Evolutionary conservation across 2,329 filamentous ascomycete genomes (phyloP), one percentile per base, ranked within the genome.

Genomic region (Dothistroma pini): DNA sequence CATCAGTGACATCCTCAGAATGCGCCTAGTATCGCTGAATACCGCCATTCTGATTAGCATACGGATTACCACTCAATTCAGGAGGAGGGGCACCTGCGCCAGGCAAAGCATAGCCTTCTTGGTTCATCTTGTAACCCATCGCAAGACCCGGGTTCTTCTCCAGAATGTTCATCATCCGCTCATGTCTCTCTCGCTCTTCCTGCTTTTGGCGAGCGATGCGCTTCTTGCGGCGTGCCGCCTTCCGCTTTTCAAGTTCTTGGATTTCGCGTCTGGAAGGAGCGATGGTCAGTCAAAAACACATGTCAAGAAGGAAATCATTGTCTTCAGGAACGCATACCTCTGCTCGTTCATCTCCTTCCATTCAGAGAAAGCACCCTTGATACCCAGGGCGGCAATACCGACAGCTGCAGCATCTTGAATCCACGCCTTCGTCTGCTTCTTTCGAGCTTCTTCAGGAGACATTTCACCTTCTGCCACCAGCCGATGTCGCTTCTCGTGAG

Each of bases 311-410:
- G 48, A 55, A 54, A 29, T 1, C 5, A 32, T 34, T 16, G 56
- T 51, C 21, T 25, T 55, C 21, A 52, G 53, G 48, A 31, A 57
- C 44, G 82, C 80, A 66, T 83, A 81, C 62, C 83, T 80, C 72
- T 86, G 81, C 73, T 87, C 82, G 61, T 84, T 83, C 75, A 86
- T 85, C 71, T 88, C 84, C 74, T 88, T 86, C 84, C 87, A 89
- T 72, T 88, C 86, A 5, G 79, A 80, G 69, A 85, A 81, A 14
- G 86, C 86, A 55, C 83, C 82, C 73, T 88, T 88, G 77, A 89
- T 85, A 73, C 87, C 86, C 58, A 89, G 77, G 25, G 85, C 86
- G 32, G 86, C 86, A 66, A 89, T 84, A 63, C 86, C 86, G 34
- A 89, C 79, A 65, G 84, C 85, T n/a, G 86, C 84, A 32, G 81